Conservation (phyloP, 2,329 filamentous ascomycete genomes). For the Graphiopsis chlorocephala region DNA sequence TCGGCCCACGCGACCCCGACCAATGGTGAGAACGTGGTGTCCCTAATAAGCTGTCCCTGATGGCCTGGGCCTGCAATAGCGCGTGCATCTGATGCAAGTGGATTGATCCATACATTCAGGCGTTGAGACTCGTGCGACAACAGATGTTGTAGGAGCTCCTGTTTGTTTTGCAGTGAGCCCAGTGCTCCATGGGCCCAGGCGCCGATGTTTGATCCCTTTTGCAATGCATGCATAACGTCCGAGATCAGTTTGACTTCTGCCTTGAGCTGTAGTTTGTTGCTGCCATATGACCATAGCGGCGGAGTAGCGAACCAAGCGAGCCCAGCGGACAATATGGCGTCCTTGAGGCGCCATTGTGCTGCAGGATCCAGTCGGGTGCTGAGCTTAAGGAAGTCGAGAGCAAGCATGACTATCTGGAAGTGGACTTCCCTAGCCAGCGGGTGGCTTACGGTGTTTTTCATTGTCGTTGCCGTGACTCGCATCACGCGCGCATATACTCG, state of each 20-base stretch:
- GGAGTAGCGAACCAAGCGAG: conserved; percentile 83
- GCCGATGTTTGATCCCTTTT: conserved; percentile 61
- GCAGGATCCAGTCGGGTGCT: conserved; percentile 63
- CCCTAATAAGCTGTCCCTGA: conserved; percentile 39
- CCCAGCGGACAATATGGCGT: conserved; percentile 80
- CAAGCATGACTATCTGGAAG: conserved; percentile 82
- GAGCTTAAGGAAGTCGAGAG: conserved; percentile 71
- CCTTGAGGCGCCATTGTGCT: conserved; percentile 79
- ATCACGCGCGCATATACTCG: conserved; percentile 79
- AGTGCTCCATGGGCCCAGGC: conserved; percentile 47
- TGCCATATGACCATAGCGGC: conserved; percentile 90
- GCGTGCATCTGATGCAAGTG: conserved; percentile 61
- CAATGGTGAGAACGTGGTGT: conserved; percentile 45
- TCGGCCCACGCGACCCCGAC: conserved; percentile 84
- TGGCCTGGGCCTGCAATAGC: conserved; percentile 31
- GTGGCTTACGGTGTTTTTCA: conserved; percentile 70
- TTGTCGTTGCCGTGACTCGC: conserved; percentile 70
- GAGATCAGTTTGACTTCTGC: conserved; percentile 80
- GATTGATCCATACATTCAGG: conserved; percentile 85
- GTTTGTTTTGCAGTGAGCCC: conserved; percentile 71
- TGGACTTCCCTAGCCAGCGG: conserved; percentile 89
- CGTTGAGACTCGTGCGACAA: conserved; percentile 81
- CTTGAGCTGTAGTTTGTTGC: conserved; percentile 88
- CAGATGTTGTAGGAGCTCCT: conserved; percentile 76
- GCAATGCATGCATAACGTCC: conserved; percentile 69